phyloP scores from a whole-genome alignment of 345 rosid species.

The Iberis pinnata region DNA sequence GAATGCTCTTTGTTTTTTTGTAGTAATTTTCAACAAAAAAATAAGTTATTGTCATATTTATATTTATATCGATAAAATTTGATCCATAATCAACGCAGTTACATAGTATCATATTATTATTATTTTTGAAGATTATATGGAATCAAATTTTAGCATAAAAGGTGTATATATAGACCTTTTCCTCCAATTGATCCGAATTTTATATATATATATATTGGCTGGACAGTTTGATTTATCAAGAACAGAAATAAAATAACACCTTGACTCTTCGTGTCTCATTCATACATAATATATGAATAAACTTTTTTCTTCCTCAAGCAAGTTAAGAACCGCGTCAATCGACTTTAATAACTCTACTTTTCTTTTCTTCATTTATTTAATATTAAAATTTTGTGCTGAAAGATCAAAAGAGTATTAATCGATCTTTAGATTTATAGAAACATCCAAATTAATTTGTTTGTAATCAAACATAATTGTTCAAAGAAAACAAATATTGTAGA shows the following conservation, averaged over 20 bases:
- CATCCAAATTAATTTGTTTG: conserved; percentile 3
- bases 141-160: too few relatives aligned
- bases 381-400: too few relatives aligned
- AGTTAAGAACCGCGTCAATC: conserved; percentile 18
- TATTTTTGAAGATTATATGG: too few relatives aligned
- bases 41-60: too few relatives aligned
- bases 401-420: neutral
- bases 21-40: too few relatives aligned
- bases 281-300: conserved; percentile 4
- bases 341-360: conserved; percentile 21
- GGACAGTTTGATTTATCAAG: neutral
- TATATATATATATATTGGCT: neutral
- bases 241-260: conserved; percentile 6
- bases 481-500: too few relatives aligned
- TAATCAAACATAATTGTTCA: neutral
- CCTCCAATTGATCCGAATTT: neutral
- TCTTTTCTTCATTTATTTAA: neutral
- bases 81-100: too few relatives aligned
- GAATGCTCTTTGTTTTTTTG: too few relatives aligned
- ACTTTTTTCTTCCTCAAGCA: conserved; percentile 17
- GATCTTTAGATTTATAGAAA: conserved; percentile 1
- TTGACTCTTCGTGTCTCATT: conserved; percentile 18
- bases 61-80: too few relatives aligned
- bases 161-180: too few relatives aligned
- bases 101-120: too few relatives aligned